Evolutionary conservation across 2,329 filamentous ascomycete genomes (phyloP).

Genomic region (Alternaria sp.): DNA sequence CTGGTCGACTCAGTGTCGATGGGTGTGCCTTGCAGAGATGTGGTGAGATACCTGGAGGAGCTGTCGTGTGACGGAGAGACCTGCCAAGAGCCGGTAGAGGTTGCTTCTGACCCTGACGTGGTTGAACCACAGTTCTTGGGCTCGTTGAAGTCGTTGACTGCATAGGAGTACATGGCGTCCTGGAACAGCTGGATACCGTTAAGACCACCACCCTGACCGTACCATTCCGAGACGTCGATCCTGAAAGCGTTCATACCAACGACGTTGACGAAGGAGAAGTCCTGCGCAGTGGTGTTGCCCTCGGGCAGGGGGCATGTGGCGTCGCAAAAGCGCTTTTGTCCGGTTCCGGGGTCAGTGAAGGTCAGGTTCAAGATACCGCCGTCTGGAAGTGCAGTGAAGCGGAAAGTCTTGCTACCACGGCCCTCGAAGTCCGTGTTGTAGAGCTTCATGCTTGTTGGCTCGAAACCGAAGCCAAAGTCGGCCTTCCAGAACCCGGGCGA

Average conservation of each 20-base stretch:
- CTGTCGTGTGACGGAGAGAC: conserved; percentile 71
- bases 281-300: conserved; percentile 74
- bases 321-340: conserved; percentile 74
- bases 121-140: conserved; percentile 74
- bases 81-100: conserved; percentile 75
- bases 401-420: conserved; percentile 85
- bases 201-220: conserved; percentile 83
- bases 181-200: conserved; percentile 87
- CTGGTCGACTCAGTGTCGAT: conserved; percentile 65
- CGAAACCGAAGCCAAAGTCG: conserved; percentile 80
- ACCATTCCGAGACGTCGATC: conserved; percentile 86
- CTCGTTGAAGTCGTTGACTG: conserved; percentile 86
- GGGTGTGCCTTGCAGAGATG: conserved; percentile 64
- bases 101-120: conserved; percentile 64
- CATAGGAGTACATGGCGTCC: conserved; percentile 84
- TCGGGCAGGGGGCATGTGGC: conserved; percentile 81
- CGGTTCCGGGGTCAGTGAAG: conserved; percentile 75
- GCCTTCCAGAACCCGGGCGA: conserved; percentile 83
- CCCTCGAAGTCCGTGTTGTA: conserved; percentile 87
- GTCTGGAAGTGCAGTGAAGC: conserved; percentile 83
- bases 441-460: conserved; percentile 83
- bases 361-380: conserved; percentile 96
- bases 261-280: conserved; percentile 91
- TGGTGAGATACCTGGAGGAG: conserved; percentile 77
- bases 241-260: conserved; percentile 89